Base-by-base conservation (phyloP, 202 grass and related monocot species). In the Musa balbisiana region DNA sequence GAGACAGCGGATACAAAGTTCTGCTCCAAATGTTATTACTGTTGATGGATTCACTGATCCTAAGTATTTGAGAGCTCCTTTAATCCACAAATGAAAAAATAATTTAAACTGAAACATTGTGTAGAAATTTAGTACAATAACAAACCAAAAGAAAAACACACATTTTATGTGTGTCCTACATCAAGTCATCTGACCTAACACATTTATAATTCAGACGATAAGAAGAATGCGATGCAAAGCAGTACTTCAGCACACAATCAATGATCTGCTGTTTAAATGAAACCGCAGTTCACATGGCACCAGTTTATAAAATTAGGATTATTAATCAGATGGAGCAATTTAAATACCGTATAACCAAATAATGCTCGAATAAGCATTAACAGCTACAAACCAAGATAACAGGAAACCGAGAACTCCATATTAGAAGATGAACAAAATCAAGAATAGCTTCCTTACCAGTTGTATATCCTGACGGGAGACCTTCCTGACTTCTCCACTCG, bases 391-490 rank as follows among this genome's bases (percentile, higher is more conserved):
- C 68, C 13, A 71, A 15, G 49, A 50, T 14, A 14, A 8, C 21
- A 60, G 11, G 3, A 19, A 75, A 14, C 8, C 50, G 16, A 69
- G 33, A 8, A 43, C 33, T 6, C 33, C 33, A 43, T 43, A 43
- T 6, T 43, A 69, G 5, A 68, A 68, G 12, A 12, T 9, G 3
- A 71, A 10, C 19, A 19, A 75, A 75, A 20, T 33, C 13, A 43
- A 43, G 10, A 20, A 20, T 19, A 75, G 26, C 17, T 11, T 64
- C 29, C 91, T 93, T 76, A 98, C 94, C 54, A 98, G 88, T 82
- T 89, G 94, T 85, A 98, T 92, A 78, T 98, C 94, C 84, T 98
- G 85, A 56, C 88, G 91, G 62, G 94, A 93, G 56, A 94, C 94
- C 80, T 94, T 98, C 51, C 85, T 91, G 53, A 86, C 83, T 62